Evolutionary conservation across 169 alveolate species (phyloP).

Genomic region (Plasmodium coatneyi): DNA sequence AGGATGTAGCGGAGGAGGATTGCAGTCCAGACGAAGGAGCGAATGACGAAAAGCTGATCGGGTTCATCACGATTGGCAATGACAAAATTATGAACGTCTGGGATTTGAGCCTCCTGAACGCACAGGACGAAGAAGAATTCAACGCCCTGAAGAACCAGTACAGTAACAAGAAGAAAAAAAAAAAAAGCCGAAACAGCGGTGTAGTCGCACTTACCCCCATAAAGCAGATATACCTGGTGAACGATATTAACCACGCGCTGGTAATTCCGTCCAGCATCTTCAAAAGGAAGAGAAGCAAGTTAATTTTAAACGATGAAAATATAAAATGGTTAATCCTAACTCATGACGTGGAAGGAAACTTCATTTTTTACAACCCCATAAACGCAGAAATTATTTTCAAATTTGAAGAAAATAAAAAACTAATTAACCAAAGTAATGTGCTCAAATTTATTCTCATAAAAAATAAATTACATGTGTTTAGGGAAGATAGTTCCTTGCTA

Average conservation of each 20-base stretch:
- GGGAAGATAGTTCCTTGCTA: slow-evolving; percentile 71
- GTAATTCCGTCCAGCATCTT: slow-evolving; percentile 41
- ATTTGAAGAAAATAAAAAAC: slow-evolving; percentile 33
- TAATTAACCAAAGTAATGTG: slow-evolving; percentile 46
- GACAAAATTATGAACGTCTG: slow-evolving; percentile 73
- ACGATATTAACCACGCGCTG: slow-evolving; percentile 52
- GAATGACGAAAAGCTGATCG: slow-evolving; percentile 40
- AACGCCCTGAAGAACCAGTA: neutral
- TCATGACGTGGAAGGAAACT: slow-evolving; percentile 39
- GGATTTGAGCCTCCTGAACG: slow-evolving; percentile 28
- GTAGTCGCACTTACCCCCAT: slow-evolving; percentile 29
- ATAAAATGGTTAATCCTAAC: slow-evolving; percentile 71
- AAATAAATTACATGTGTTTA: slow-evolving; percentile 44
- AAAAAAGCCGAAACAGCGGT: slow-evolving; percentile 1
- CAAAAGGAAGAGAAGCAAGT: slow-evolving; percentile 39
- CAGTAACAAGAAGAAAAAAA: neutral
- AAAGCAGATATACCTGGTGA: slow-evolving; percentile 33
- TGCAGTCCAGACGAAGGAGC: neutral
- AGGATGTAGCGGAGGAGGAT: neutral
- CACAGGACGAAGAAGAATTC: slow-evolving; percentile 20
- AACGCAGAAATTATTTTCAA: slow-evolving; percentile 46
- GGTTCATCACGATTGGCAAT: slow-evolving; percentile 60
- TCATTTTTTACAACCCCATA: slow-evolving; percentile 61
- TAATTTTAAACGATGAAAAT: slow-evolving; percentile 54
- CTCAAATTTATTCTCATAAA: slow-evolving; percentile 52